These are phyloP conservation scores for Tolypocladium tundrense DNA, from an alignment of 2,329 filamentous ascomycete species.

Conservation along the genomic window DNA sequence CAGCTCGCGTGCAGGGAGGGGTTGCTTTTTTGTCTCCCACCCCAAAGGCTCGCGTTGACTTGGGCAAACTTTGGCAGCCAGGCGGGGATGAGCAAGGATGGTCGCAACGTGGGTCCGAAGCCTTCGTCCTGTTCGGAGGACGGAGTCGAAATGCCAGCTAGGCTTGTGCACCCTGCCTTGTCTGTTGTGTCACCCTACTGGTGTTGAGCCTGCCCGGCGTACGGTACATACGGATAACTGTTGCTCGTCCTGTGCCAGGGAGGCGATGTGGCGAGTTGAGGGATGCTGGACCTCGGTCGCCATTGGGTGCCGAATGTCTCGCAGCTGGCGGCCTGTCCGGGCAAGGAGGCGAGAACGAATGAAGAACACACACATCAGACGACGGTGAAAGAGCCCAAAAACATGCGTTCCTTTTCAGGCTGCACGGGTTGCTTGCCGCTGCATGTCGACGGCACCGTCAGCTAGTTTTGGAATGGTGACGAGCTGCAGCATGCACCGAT, in stretches of 20 bases:
- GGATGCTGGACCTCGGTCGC: neutral
- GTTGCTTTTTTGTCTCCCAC: slow-evolving; percentile 7
- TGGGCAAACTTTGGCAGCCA: neutral
- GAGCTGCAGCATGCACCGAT: neutral
- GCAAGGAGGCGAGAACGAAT: neutral
- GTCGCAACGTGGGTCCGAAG: neutral
- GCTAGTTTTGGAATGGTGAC: neutral
- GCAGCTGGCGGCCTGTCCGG: neutral
- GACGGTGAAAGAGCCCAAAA: neutral
- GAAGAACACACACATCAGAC: neutral
- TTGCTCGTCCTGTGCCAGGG: neutral
- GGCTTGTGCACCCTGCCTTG: neutral
- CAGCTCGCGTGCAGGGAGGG: slow-evolving; percentile 10
- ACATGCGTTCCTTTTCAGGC: neutral
- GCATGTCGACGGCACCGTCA: neutral
- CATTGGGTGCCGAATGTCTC: neutral
- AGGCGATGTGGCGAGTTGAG: neutral
- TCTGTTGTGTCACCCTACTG: neutral
- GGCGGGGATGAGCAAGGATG: neutral
- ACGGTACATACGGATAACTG: too few relatives aligned
- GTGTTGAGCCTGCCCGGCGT: neutral
- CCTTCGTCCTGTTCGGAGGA: neutral
- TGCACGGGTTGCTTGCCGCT: neutral
- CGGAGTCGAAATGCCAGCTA: neutral
- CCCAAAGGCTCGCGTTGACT: slow-evolving; percentile 3